phyloP scores from a whole-genome alignment of 139 green algal genomes.

The Haematococcus lacustris region DNA sequence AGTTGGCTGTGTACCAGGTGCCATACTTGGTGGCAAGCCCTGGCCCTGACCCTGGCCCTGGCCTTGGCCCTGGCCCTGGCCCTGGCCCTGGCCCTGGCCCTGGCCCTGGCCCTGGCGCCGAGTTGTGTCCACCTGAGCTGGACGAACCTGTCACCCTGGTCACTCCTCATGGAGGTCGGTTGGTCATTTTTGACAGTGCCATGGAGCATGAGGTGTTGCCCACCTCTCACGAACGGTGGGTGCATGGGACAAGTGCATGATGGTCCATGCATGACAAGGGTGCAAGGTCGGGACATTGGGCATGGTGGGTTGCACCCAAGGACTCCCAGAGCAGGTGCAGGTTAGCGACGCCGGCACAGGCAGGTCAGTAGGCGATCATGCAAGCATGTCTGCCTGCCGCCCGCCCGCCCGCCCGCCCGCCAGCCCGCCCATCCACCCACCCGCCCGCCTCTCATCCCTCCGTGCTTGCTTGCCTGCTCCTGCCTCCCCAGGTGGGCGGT shows the following conservation, averaged over 20 bases:
- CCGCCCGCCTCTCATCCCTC: background rate
- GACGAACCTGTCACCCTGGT: conserved; percentile 35
- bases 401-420: too few species aligned
- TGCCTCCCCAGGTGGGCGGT: conserved; percentile 38
- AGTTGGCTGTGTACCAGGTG: background rate
- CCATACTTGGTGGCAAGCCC: background rate
- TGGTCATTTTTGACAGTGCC: conserved; percentile 60
- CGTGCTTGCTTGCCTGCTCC: background rate
- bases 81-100: too few species aligned
- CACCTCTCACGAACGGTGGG: conserved; percentile 13
- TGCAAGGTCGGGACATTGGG: too few species aligned
- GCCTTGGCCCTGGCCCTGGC: too few species aligned
- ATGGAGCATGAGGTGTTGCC: conserved; percentile 69
- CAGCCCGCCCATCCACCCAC: background rate
- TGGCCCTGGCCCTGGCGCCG: too few species aligned
- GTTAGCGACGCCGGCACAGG: too few species aligned
- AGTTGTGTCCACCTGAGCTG: too few species aligned
- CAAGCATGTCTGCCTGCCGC: too few species aligned
- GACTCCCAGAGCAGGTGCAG: too few species aligned
- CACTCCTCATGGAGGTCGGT: conserved; percentile 38
- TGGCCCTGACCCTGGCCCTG: background rate
- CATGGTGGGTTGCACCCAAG: too few species aligned
- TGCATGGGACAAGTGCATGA: background rate
- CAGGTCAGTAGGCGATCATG: too few species aligned
- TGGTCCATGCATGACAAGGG: too few species aligned